A percentile compares a stretch with the other conserved stretches of the same genome.
Evolutionary conservation across 2,329 filamentous ascomycete genomes (phyloP).

Genomic region (Fusarium praegraminearum): DNA sequence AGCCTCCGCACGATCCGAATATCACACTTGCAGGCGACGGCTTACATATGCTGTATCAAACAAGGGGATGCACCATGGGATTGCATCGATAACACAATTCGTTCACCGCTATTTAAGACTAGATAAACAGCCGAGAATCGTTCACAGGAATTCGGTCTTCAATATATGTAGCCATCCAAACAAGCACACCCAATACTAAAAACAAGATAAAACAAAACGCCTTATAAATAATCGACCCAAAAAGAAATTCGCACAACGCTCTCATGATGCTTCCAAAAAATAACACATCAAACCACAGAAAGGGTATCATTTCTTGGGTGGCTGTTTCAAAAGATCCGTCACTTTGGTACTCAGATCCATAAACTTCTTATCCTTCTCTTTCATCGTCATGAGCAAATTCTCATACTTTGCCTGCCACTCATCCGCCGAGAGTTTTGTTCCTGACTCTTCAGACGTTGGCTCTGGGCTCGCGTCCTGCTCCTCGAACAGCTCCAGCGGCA

Average conservation of each 20-base stretch:
- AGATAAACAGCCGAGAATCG: not conserved
- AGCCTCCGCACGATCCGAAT: constrained; percentile 23
- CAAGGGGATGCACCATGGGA: not conserved
- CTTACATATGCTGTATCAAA: not conserved
- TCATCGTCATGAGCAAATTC: constrained; percentile 70
- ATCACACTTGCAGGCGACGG: constrained; percentile 1
- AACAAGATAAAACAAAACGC: constrained; percentile 5
- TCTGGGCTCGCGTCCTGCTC: constrained; percentile 41
- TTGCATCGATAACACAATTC: not conserved
- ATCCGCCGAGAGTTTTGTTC: constrained; percentile 49
- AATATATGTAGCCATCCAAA: not conserved
- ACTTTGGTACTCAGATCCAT: constrained; percentile 58
- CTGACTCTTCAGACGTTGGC: constrained; percentile 25
- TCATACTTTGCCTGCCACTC: constrained; percentile 67
- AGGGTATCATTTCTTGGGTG: constrained; percentile 39
- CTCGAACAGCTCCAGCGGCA: constrained; percentile 59
- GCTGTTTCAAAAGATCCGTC: constrained; percentile 52
- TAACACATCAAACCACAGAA: constrained; percentile 5
- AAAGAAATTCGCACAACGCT: constrained; percentile 4
- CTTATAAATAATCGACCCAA: constrained; percentile 2
- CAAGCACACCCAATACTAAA: not conserved
- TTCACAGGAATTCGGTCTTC: not conserved
- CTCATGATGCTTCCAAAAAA: constrained; percentile 2
- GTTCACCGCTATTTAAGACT: constrained; percentile 15
- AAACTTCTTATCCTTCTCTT: constrained; percentile 67